phyloP scores from a whole-genome alignment of 2,329 filamentous ascomycete species.

The Ophiostoma angusticollis region DNA sequence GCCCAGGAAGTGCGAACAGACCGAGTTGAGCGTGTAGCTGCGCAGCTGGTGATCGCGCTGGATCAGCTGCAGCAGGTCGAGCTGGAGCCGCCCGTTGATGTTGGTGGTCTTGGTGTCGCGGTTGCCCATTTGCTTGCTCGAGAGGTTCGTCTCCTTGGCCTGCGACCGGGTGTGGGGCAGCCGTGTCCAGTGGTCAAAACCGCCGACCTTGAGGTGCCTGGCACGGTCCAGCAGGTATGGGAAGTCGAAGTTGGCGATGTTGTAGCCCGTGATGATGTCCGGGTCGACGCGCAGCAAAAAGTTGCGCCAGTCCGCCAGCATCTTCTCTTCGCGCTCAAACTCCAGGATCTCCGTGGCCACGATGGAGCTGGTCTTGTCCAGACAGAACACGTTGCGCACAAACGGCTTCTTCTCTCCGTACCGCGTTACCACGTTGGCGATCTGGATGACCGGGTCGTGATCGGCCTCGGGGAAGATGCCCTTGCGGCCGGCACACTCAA shows the following conservation, averaged over 20 bases:
- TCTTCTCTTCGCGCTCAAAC: conserved; percentile 67
- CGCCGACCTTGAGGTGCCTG: conserved; percentile 62
- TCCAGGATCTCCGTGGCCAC: conserved; percentile 88
- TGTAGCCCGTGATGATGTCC: conserved; percentile 97
- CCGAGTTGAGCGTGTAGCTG: conserved; percentile 95
- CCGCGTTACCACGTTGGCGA: conserved; percentile 86
- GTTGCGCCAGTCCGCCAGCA: conserved; percentile 86
- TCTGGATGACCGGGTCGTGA: conserved; percentile 90
- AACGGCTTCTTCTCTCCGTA: conserved; percentile 96
- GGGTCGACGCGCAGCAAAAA: conserved; percentile 86
- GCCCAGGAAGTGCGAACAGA: conserved; percentile 84
- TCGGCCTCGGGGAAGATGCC: conserved; percentile 93
- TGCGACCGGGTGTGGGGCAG: conserved; percentile 58
- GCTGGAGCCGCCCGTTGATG: conserved; percentile 81
- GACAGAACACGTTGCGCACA: conserved; percentile 87
- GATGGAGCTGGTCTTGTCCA: conserved; percentile 84
- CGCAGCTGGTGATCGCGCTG: conserved; percentile 89
- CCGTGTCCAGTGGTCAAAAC: conserved; percentile 81
- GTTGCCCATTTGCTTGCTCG: conserved; percentile 96
- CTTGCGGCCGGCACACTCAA: conserved; percentile 94
- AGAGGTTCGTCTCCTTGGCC: conserved; percentile 72
- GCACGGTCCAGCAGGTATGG: conserved; percentile 87
- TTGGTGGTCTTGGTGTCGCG: conserved; percentile 91
- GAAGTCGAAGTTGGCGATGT: conserved; percentile 97
- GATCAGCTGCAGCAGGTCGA: conserved; percentile 88